A percentile compares a stretch with the other conserved stretches of the same genome.
Evolutionary conservation across 2,329 filamentous ascomycete genomes (phyloP).

Genomic region (Xylariaceae sp.): DNA sequence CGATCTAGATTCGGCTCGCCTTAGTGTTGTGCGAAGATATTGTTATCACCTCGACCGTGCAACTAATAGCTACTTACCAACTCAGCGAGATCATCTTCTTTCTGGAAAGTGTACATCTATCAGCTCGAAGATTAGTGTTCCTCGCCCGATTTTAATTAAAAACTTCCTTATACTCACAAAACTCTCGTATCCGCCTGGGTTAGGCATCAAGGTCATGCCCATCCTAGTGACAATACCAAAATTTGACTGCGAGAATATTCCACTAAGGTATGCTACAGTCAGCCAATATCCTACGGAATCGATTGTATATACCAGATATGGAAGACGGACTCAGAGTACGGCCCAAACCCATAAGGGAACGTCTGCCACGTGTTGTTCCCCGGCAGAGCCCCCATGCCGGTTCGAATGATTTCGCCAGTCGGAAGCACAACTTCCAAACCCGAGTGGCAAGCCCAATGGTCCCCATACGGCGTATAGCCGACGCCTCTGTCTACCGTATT

Average conservation of each 20-base stretch:
- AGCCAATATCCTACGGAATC: neutral
- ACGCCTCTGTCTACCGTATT: conserved; percentile 50
- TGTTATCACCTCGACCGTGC: neutral
- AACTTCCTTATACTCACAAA: conserved; percentile 32
- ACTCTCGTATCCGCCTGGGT: conserved; percentile 51
- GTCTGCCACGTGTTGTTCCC: conserved; percentile 46
- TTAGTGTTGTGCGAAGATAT: neutral
- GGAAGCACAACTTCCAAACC: conserved; percentile 49
- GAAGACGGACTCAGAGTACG: conserved; percentile 37
- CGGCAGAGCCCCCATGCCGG: conserved; percentile 44
- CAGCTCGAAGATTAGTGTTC: conserved; percentile 33
- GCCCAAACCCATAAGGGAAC: conserved; percentile 47
- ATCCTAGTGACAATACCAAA: conserved; percentile 57
- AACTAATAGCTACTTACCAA: conserved; percentile 39
- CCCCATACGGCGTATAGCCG: conserved; percentile 50
- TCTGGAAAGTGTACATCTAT: conserved; percentile 48
- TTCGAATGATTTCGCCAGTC: conserved; percentile 45
- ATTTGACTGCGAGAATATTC: conserved; percentile 54
- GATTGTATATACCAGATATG: neutral
- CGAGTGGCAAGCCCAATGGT: conserved; percentile 45
- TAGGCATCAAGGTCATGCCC: conserved; percentile 56
- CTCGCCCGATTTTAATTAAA: neutral
- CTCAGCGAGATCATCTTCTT: conserved; percentile 51
- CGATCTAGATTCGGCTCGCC: conserved; percentile 33
- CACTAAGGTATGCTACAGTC: conserved; percentile 26